Evolutionary conservation across 129 eudicot species (phyloP), one percentile per base, ranked within the genome.

Genomic region (Centaurea solstitialis): DNA sequence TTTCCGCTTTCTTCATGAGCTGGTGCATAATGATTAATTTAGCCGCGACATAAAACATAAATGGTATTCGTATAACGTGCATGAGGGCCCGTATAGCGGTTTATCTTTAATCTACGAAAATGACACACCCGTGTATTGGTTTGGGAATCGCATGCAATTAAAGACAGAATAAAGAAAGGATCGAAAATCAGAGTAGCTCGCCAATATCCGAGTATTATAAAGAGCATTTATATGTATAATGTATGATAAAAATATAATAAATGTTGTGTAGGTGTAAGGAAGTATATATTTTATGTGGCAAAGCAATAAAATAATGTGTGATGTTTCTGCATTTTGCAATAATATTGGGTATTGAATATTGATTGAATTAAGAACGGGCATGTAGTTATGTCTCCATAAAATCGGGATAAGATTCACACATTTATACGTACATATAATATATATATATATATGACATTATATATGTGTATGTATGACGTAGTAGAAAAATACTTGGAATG

Each of bases 321-420:
- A 26, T 80, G 79, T 66, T 80, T 72, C 41, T 72, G 13, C 15
- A 40, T 11, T 57, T 50, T 68, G 67, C 17, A 78, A 37, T 6
- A 0, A 26, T 21, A 18, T 0, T 3, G 9, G 23, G 6, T 57
- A 73, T 73, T 39, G 40, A 23, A 13, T 71, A 73, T 73, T 39
- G 40, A 23, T 72, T 80, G 37, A 72, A 71, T 35, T 22, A 80
- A 23, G 15, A 43, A 45, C 10, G 10, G 37, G 6, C 50, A 57
- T 61, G 57, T 3, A 62, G 53, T 64, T 28, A 81, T 41, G 79
- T 28, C 79, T 81, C 84, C 84, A 47, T 75, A 53, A 81, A 74
- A 74, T 81, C 70, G 70, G 84, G 84, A 81, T 66, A 81, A 74
- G 69, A 81, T 76, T 74, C 84, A 45, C 74, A 23, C 79, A 73